phyloP scores from a whole-genome alignment of 345 rosid species.

The Psidium guajava region DNA sequence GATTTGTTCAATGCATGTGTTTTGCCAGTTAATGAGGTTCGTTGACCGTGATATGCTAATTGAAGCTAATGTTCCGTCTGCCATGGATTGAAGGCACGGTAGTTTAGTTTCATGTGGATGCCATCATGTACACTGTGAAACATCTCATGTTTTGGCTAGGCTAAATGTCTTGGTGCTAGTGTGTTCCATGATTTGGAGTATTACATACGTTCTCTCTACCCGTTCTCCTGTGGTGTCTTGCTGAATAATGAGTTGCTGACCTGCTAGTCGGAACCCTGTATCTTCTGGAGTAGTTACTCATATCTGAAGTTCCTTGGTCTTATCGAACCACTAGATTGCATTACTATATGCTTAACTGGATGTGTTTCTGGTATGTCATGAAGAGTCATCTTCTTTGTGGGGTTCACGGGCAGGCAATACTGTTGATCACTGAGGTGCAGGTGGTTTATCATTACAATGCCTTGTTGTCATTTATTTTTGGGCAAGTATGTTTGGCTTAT shows the following conservation, averaged over 20 bases:
- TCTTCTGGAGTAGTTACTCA: background rate
- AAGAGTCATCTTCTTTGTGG: background rate
- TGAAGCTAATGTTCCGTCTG: background rate
- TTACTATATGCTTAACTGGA: background rate
- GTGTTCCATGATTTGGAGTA: background rate
- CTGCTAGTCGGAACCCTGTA: background rate
- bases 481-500: background rate
- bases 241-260: background rate
- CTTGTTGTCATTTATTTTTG: background rate
- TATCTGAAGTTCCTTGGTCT: background rate
- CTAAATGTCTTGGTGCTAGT: background rate
- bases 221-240: background rate
- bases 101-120: background rate
- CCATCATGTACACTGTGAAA: background rate
- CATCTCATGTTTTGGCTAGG: background rate
- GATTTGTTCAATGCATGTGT: background rate
- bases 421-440: background rate
- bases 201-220: background rate
- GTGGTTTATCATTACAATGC: background rate
- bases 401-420: background rate
- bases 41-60: background rate
- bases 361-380: background rate
- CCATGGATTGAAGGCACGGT: background rate
- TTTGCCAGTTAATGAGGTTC: background rate
- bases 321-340: background rate